Conservation (phyloP, 2,329 filamentous ascomycete species). For the Coniochaeta sp. region DNA sequence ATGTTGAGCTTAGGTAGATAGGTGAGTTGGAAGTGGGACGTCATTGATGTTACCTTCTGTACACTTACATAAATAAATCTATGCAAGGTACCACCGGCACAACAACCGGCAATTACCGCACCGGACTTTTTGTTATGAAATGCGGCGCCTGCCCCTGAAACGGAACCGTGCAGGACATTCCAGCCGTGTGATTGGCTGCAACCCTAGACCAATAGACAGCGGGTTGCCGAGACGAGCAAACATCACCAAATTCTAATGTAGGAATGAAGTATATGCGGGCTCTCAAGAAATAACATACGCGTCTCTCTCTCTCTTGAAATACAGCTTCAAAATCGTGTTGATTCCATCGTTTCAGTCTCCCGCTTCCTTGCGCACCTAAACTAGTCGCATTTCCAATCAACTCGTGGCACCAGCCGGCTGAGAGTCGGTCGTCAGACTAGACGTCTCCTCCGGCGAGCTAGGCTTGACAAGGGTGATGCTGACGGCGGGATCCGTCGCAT, state of each 20-base stretch:
- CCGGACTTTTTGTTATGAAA: not conserved
- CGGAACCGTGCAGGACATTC: too few species aligned
- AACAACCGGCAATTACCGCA: not conserved
- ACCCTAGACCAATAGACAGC: too few species aligned
- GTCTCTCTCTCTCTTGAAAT: not conserved
- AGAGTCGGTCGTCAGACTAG: slow-evolving; percentile 17
- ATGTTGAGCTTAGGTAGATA: not conserved
- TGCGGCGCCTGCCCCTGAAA: not conserved
- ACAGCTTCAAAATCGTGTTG: not conserved
- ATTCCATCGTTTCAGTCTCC: not conserved
- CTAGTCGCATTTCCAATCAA: not conserved
- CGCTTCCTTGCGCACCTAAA: not conserved
- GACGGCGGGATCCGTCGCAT: slow-evolving; percentile 26
- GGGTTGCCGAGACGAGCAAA: too few species aligned
- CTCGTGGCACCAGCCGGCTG: slow-evolving; percentile 21
- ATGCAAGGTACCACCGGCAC: not conserved
- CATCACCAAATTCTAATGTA: too few species aligned
- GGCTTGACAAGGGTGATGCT: slow-evolving; percentile 26
- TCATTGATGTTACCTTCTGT: not conserved
- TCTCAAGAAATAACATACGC: not conserved
- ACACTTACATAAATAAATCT: not conserved
- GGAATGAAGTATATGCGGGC: not conserved
- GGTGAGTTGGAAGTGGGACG: not conserved
- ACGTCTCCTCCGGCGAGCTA: slow-evolving; percentile 20
- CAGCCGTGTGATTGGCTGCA: too few species aligned